Conservation (phyloP, 805 yeast species). For the Schwanniomyces pseudopolymorphus region DNA sequence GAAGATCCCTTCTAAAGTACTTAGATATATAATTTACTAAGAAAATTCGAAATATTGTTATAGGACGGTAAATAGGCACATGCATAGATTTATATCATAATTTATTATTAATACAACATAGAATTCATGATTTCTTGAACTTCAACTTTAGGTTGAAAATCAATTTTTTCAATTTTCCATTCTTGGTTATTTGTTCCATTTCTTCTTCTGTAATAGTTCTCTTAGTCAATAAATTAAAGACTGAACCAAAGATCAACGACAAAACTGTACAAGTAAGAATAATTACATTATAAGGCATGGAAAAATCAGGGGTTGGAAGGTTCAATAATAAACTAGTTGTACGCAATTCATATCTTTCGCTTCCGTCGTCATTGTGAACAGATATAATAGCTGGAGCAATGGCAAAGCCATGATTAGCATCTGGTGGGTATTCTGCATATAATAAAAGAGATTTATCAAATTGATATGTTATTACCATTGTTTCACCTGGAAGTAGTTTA, state of each 20-base stretch:
- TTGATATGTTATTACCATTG: constrained; percentile 63
- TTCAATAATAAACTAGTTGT: constrained; percentile 85
- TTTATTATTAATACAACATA: neutral
- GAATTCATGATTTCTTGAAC: neutral
- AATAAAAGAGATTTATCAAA: constrained; percentile 86
- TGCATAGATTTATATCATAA: neutral
- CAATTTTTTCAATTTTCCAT: constrained; percentile 14
- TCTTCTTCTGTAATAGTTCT: constrained; percentile 75
- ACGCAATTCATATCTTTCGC: constrained; percentile 51
- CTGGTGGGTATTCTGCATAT: constrained; percentile 96
- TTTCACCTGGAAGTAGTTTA: constrained; percentile 60
- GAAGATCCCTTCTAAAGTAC: constrained; percentile 85
- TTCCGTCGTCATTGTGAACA: constrained; percentile 36
- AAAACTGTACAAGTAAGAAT: constrained; percentile 90
- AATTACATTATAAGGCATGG: constrained; percentile 98
- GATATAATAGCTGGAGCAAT: constrained; percentile 86
- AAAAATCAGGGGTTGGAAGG: constrained; percentile 95
- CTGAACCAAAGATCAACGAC: constrained; percentile 87
- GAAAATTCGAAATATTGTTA: neutral
- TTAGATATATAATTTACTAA: neutral
- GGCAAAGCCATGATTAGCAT: constrained; percentile 97
- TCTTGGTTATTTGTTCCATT: constrained; percentile 18
- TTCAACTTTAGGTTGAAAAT: constrained; percentile 1
- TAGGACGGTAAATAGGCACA: neutral
- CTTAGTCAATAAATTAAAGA: constrained; percentile 76